Evolutionary conservation across 345 rosid species (phyloP), one percentile per base, ranked within the genome.

Genomic region (Brassica nigra): DNA sequence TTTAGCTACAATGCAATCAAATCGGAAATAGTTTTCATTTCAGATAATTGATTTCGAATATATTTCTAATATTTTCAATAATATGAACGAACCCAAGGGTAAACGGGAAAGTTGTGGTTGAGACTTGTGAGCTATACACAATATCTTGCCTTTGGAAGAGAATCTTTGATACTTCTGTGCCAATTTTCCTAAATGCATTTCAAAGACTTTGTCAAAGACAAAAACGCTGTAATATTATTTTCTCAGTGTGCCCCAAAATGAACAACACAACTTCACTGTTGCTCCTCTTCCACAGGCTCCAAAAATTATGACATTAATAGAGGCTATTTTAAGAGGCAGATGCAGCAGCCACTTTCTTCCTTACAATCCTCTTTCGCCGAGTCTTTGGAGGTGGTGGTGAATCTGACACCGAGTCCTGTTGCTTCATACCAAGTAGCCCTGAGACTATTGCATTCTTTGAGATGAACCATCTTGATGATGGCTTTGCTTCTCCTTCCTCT

Each of bases 401-500:
- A 83, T 87, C 93, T 34, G 87, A 86, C 23, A 73, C 77, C 12
- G 66, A 73, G 28, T 74, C 83, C 18, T 86, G 91, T 85, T 90
- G 93, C 83, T 85, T 89, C 78, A 85, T 83, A 76, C 98, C 98
- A 10, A 94, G 88, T 70, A 89, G 90, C 59, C 97, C 90, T 23
- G 97, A 92, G 71, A 91, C 81, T 1, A 92, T 54, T 37, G 97
- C 80, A 63, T 92, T 87, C 87, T 89, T 92, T 12, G 97, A 95
- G 79, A 92, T 88, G 78, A 92, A 86, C 99, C 97, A 91, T 70
- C 73, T 90, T 64, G 97, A 83, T 64, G 93, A 83, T 73, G 90
- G 78, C 11, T 71, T 55, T 8, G 76, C 70, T 18, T 30, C 82
- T 16, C 31, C 9, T 39, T 83, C 90, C 39, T 78, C 89, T 16